Percentiles rank a stretch among this genome's conserved stretches.
phyloP scores from a whole-genome alignment of 345 rosid genomes.

The Toxicodendron radicans region DNA sequence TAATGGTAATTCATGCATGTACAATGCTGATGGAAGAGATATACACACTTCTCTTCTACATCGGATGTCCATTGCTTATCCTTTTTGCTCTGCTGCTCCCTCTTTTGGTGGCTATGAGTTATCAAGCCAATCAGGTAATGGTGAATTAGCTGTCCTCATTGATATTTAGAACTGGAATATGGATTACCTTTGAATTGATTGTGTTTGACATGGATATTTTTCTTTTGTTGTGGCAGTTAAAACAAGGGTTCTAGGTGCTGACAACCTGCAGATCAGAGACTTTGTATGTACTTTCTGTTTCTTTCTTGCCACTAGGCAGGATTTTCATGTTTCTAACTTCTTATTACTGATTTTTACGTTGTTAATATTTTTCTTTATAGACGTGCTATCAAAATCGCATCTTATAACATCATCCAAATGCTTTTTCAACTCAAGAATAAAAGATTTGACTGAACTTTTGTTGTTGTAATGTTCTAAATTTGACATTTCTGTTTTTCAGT shows the following conservation, averaged over 20 bases:
- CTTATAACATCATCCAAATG: background rate
- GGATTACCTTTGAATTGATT: constrained; percentile 13
- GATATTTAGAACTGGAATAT: constrained; percentile 7
- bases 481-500: constrained; percentile 36
- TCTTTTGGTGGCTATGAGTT: constrained; percentile 55
- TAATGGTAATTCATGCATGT: constrained; percentile 31
- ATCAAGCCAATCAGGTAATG: constrained; percentile 46
- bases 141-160: background rate
- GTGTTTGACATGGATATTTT: constrained; percentile 14
- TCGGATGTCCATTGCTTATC: constrained; percentile 54
- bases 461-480: background rate
- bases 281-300: constrained; percentile 49
- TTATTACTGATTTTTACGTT: background rate
- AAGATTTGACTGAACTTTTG: background rate
- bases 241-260: constrained; percentile 42
- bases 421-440: background rate
- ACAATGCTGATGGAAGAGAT: constrained; percentile 34
- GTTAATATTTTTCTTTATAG: background rate
- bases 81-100: constrained; percentile 35
- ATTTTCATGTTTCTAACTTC: constrained; percentile 5
- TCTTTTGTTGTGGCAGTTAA: constrained; percentile 44
- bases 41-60: constrained; percentile 52
- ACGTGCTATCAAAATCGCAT: background rate
- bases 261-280: constrained; percentile 43
- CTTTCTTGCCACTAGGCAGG: background rate